Base-by-base conservation (phyloP, 1,139 yeast species). In the Tardiomyces depauwii region DNA sequence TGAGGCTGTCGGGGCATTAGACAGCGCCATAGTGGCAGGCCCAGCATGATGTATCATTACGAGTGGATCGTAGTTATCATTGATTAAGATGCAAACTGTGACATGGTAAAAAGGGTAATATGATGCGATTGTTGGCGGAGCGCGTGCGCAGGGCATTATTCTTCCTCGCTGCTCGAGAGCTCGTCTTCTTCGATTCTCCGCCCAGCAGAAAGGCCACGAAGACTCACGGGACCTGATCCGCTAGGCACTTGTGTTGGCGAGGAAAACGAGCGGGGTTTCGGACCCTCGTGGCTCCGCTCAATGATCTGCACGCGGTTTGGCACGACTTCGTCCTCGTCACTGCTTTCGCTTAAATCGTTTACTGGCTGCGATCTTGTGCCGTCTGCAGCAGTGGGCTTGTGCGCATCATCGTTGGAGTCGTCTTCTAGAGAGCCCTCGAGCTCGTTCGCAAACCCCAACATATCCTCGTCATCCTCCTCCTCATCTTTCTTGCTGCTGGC, bases 91-190 rank as follows among this genome's bases (percentile, higher is more conserved):
- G 25, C 25, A 21, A 21, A 5, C 4, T 21, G 25, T 21, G 7
- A 21, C 7, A 21, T 21, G 7, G 4, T 5, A 21, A 21, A 21
- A 21, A 21, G 25, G 25, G 7, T 21, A 4, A 21, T 4, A 21
- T 21, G 25, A 21, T 21, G 25, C 25, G 25, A 21, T n/a, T n/a
- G n/a, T n/a, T n/a, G n/a, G n/a, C n/a, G n/a, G n/a, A n/a, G n/a
- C n/a, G n/a, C n/a, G n/a, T n/a, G n/a, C n/a, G n/a, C n/a, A n/a
- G n/a, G n/a, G n/a, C n/a, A 16, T 42, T 47, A 56, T 44, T 56
- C 60, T 43, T 56, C 60, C 36, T 56, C 59, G 40, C 58, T 54
- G 44, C 56, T 52, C 14, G 59, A 55, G 19, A 56, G 41, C 25
- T 56, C 60, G 16, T 56, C 60, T 32, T 56, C 60, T n/a, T 54